phyloP scores from a whole-genome alignment of 139 green algal genomes.

The Chlorella sp. region DNA sequence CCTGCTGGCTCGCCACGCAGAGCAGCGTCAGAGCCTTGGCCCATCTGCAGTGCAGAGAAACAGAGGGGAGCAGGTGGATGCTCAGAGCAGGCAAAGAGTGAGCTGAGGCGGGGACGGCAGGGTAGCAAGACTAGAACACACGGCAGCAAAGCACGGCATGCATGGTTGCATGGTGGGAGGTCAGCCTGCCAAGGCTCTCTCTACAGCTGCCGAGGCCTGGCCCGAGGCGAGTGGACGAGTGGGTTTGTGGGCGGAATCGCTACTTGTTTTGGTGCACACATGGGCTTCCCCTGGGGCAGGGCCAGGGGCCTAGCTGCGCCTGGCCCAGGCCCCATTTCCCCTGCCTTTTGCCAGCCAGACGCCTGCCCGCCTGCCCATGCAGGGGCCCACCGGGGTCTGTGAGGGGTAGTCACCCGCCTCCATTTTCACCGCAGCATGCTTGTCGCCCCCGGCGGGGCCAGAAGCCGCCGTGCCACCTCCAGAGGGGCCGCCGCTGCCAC shows the following conservation, averaged over 20 bases:
- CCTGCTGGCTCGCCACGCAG: neutral
- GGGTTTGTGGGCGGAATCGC: neutral
- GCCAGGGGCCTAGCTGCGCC: too few species aligned
- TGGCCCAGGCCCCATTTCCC: too few species aligned
- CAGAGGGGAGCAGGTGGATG: neutral
- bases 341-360: too few species aligned
- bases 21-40: neutral
- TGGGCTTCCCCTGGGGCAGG: too few species aligned
- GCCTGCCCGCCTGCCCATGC: too few species aligned
- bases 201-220: neutral
- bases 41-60: conserved; percentile 2
- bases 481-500: neutral
- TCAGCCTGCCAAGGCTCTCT: neutral
- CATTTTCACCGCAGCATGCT: conserved; percentile 2
- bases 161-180: neutral
- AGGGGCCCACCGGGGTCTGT: conserved; percentile 15
- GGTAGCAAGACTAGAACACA: neutral
- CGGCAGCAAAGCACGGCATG: too few species aligned
- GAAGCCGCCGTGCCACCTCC: neutral
- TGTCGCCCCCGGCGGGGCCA: neutral
- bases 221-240: neutral
- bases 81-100: neutral
- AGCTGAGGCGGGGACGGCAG: neutral
- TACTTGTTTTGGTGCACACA: neutral
- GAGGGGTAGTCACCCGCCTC: conserved; percentile 20